Conservation (phyloP, 768 basidiomycete genomes). For the Ephemerocybe angulata region DNA sequence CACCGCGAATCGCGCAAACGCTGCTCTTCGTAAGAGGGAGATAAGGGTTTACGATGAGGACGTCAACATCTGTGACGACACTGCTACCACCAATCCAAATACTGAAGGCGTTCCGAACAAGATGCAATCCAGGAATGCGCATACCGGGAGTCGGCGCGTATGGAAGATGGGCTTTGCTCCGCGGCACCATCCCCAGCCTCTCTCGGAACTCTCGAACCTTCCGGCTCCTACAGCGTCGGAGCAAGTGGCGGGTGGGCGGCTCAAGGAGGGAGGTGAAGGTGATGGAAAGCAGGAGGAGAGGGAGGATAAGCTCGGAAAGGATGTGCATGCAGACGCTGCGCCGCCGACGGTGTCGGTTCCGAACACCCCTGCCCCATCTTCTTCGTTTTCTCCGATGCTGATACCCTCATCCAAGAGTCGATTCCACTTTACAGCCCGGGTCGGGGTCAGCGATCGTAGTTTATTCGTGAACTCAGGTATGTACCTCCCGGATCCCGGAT, state of each 20-base stretch:
- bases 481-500: too few relatives aligned
- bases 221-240: background rate
- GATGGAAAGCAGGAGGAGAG: too few relatives aligned
- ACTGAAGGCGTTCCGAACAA: background rate
- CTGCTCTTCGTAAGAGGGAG: conserved; percentile 36
- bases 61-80: conserved; percentile 33
- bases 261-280: too few relatives aligned
- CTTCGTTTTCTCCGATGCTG: too few relatives aligned
- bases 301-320: background rate
- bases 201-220: background rate
- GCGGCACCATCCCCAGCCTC: background rate
- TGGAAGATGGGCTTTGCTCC: conserved; percentile 39
- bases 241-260: background rate
- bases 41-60: conserved; percentile 38
- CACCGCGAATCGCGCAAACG: too few relatives aligned
- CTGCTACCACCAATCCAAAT: background rate
- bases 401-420: conserved; percentile 30
- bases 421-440: conserved; percentile 47
- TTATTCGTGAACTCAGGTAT: conserved; percentile 43
- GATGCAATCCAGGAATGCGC: too few relatives aligned
- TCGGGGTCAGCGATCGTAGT: conserved; percentile 47
- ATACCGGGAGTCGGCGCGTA: conserved; percentile 9
- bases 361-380: background rate
- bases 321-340: background rate
- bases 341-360: background rate